Conservation (phyloP, 805 yeast genomes). For the Metschnikowia drakensbergensis region DNA sequence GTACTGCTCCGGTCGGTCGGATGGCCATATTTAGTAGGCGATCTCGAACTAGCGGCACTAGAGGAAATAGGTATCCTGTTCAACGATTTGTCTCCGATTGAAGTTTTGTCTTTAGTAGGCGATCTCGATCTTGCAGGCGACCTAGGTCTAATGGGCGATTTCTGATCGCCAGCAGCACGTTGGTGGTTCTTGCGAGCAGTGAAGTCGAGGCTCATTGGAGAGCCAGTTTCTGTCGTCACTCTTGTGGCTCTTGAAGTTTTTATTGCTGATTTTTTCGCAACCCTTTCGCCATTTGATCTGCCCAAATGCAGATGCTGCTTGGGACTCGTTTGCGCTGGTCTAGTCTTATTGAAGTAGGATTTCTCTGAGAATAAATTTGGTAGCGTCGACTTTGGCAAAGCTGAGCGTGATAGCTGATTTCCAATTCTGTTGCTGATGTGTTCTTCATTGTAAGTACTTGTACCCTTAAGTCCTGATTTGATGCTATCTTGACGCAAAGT, state of each 20-base stretch:
- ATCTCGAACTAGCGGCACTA: conserved; percentile 9
- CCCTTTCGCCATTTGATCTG: not conserved
- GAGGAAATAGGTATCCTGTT: not conserved
- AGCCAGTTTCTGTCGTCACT: conserved; percentile 1
- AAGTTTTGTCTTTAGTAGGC: not conserved
- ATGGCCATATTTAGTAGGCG: conserved; percentile 13
- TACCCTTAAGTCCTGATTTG: not conserved
- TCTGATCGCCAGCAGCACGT: not conserved
- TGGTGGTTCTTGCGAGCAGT: not conserved
- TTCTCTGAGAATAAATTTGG: conserved; percentile 2
- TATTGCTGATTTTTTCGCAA: not conserved
- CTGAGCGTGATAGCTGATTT: conserved; percentile 1
- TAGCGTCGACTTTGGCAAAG: not conserved
- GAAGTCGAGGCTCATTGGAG: not conserved
- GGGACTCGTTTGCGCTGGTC: not conserved
- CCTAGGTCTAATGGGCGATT: conserved; percentile 1
- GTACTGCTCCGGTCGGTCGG: conserved; percentile 5
- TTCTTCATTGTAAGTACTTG: not conserved
- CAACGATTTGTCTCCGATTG: not conserved
- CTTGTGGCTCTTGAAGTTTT: not conserved
- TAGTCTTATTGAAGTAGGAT: conserved; percentile 3
- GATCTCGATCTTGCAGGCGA: conserved; percentile 5
- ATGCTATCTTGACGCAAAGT: not conserved
- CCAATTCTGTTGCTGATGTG: conserved; percentile 1
- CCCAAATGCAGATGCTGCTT: not conserved